Base-by-base conservation (phyloP, 257 asterid genomes). In the Solanum corneliomulleri region DNA sequence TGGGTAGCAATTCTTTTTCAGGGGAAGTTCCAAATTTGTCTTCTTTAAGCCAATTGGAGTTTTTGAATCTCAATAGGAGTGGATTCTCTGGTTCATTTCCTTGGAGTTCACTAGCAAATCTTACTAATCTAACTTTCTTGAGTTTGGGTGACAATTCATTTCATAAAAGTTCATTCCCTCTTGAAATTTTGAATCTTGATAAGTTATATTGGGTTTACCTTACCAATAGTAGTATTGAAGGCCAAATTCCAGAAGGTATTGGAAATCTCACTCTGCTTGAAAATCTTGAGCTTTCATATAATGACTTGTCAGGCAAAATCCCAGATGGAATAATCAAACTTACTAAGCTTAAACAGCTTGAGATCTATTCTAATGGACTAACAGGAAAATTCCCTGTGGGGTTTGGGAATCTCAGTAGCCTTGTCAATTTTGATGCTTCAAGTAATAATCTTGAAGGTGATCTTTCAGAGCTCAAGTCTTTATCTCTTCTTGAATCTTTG, bases 181-280 rank as follows among this genome's bases (percentile, higher is more conserved):
- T 77, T 78, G 91, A 88, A 77, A 45, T 92, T 45, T 80, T 92
- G 45, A 87, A 89, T 29, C 91, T 92, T 35, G 87, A 87, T 83
- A 92, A 89, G 27, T 80, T 92, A 37, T 84, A 90, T 44, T 92
- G 91, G 92, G 86, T 92, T 78, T 92, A 90, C 75, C 88, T 92
- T 4, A 7, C 92, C 45, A 92, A 92, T 76, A 77, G 72, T 74
- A 92, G 92, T 68, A 88, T 92, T 78, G 90, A 77, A 78, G 94
- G 92, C 3, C 71, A 87, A 72, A 90, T 92, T 86, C 91, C 94
- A 39, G 91, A 88, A 41, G 91, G 84, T 16, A 90, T 92, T 86
- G 92, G 94, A 64, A 92, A 92, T 86, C 91, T 92, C 33, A 92
- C 91, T 11, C 86, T 76, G n/a, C 92, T 92, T n/a, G 88, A 89